Conservation (phyloP, 345 rosid genomes). For the Ailanthus altissimus region DNA sequence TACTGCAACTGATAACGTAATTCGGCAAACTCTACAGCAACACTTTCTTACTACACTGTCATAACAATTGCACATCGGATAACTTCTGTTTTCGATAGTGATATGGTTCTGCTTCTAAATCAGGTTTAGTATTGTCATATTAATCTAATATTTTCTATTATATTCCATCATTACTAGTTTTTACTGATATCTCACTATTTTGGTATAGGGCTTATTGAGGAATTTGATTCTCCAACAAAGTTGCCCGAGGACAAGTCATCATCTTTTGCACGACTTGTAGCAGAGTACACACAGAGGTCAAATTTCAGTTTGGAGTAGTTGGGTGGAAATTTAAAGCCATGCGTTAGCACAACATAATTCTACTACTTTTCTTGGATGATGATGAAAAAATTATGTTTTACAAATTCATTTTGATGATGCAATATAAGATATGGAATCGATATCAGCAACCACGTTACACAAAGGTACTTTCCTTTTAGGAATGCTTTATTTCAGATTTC, state of each 20-base stretch:
- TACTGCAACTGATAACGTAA: constrained; percentile 79
- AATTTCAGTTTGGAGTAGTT: constrained; percentile 41
- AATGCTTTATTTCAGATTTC: background rate
- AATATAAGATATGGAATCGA: background rate
- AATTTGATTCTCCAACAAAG: constrained; percentile 62
- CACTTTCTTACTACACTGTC: constrained; percentile 70
- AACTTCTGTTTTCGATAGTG: constrained; percentile 80
- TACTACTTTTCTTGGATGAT: background rate
- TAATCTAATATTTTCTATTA: background rate
- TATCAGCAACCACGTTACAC: background rate
- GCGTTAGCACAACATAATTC: background rate
- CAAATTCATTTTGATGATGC: background rate
- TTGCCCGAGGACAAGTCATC: constrained; percentile 63
- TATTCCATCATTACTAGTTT: background rate
- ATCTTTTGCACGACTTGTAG: constrained; percentile 72
- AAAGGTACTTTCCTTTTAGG: background rate
- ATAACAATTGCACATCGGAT: constrained; percentile 85
- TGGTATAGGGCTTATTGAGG: too few species aligned
- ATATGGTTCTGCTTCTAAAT: constrained; percentile 75
- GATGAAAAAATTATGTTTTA: background rate
- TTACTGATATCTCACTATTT: constrained; percentile 40
- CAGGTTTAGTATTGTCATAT: constrained; percentile 44
- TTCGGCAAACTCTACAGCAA: constrained; percentile 68
- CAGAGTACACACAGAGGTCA: constrained; percentile 70
- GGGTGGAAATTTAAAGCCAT: background rate